A percentile compares a stretch with the other conserved stretches of the same genome.
Evolutionary conservation across 306 rosid species (phyloP).

Genomic region (Prunus salicina): DNA sequence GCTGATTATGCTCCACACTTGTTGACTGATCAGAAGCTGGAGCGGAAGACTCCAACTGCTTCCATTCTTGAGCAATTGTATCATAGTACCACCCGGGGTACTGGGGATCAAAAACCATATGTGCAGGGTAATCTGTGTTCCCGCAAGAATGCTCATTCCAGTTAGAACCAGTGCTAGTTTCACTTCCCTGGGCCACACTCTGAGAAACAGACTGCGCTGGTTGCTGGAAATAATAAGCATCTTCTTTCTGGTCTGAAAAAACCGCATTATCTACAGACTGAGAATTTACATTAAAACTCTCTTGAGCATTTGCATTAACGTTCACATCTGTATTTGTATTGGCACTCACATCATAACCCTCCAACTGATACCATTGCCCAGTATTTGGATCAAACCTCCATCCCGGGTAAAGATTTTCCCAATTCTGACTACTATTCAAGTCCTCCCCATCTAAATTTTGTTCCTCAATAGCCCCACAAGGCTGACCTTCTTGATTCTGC

Average conservation of each 20-base stretch:
- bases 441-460: conserved; percentile 34
- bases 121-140: conserved; percentile 55
- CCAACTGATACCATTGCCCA: conserved; percentile 68
- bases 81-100: conserved; percentile 76
- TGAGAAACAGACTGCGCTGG: conserved; percentile 36
- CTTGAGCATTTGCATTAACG: conserved; percentile 24
- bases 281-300: conserved; percentile 29
- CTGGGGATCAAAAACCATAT: conserved; percentile 70
- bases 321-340: background rate
- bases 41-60: conserved; percentile 46
- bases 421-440: conserved; percentile 42
- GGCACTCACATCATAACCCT: conserved; percentile 31
- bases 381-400: conserved; percentile 63
- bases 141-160: conserved; percentile 49
- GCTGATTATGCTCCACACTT: conserved; percentile 33
- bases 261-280: conserved; percentile 14
- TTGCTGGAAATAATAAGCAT: conserved; percentile 44
- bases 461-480: conserved; percentile 30
- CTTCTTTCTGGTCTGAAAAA: conserved; percentile 33
- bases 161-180: conserved; percentile 29
- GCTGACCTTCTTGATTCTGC: conserved; percentile 39
- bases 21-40: conserved; percentile 31
- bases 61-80: conserved; percentile 61
- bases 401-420: conserved; percentile 73
- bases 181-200: conserved; percentile 35